These are phyloP conservation scores for Blastocrithidia nonstop DNA, from an alignment of 208 protist genomes.

Conservation along the genomic window DNA sequence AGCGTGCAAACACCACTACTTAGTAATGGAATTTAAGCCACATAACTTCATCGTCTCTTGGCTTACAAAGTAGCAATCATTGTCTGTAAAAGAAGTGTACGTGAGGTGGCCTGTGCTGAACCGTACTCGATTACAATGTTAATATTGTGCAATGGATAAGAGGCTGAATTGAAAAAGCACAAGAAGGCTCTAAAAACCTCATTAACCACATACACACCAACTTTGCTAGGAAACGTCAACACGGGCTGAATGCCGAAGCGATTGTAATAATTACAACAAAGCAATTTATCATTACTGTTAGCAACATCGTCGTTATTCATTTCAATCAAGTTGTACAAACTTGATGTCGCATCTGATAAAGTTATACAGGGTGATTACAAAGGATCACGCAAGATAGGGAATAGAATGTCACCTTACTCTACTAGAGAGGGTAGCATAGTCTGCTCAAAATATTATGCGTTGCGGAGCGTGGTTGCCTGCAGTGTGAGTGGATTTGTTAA, in stretches of 20 bases:
- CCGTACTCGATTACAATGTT: slow-evolving; percentile 15
- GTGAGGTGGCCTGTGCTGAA: slow-evolving; percentile 8
- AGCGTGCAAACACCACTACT: slow-evolving; percentile 21
- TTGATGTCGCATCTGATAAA: not conserved
- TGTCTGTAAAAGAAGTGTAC: slow-evolving; percentile 11
- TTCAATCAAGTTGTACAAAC: too few relatives aligned
- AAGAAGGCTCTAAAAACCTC: slow-evolving; percentile 51
- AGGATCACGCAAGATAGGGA: slow-evolving; percentile 22
- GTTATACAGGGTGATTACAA: slow-evolving; percentile 1
- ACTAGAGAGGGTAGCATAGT: slow-evolving; percentile 9
- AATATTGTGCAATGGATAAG: slow-evolving; percentile 21
- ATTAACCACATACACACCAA: slow-evolving; percentile 29
- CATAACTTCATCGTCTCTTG: slow-evolving; percentile 14
- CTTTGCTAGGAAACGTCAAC: slow-evolving; percentile 25
- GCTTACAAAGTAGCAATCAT: slow-evolving; percentile 7
- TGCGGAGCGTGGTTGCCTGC: slow-evolving; percentile 32
- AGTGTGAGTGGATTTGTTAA: slow-evolving; percentile 31
- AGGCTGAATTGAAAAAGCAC: slow-evolving; percentile 45
- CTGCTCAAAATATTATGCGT: slow-evolving; percentile 18
- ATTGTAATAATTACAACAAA: not conserved
- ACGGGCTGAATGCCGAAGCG: slow-evolving; percentile 20
- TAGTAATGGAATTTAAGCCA: slow-evolving; percentile 7
- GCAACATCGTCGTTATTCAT: too few relatives aligned
- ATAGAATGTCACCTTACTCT: slow-evolving; percentile 65
- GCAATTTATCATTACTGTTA: not conserved